Evolutionary conservation across 768 basidiomycete species (phyloP).

Genomic region (Fomitopsis serialis): DNA sequence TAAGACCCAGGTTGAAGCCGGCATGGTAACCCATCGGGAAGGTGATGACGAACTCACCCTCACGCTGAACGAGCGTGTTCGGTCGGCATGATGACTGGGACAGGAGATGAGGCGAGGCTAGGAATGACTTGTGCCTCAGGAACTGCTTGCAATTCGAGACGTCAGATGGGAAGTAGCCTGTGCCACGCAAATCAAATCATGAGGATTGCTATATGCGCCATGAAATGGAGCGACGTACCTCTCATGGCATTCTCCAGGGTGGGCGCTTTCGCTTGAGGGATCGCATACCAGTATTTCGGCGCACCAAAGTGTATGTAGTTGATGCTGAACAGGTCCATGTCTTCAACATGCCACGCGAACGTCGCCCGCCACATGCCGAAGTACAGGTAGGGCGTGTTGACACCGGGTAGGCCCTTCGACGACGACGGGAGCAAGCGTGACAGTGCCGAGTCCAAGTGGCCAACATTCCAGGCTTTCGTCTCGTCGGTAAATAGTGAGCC

Average conservation of each 20-base stretch:
- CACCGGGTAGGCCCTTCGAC: constrained; percentile 78
- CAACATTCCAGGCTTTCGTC: constrained; percentile 92
- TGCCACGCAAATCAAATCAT: background rate
- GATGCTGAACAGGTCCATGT: constrained; percentile 98
- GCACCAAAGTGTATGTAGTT: constrained; percentile 99
- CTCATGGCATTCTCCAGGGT: constrained; percentile 89
- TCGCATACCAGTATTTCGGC: constrained; percentile 95
- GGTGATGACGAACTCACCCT: constrained; percentile 95
- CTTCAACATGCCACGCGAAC: constrained; percentile 99
- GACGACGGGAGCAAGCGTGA: constrained; percentile 70
- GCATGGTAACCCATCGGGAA: constrained; percentile 95
- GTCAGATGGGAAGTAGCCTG: constrained; percentile 88
- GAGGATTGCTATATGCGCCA: background rate
- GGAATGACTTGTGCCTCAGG: constrained; percentile 92
- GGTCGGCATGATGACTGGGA: constrained; percentile 76
- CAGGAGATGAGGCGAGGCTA: constrained; percentile 82
- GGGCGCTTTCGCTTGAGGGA: constrained; percentile 80
- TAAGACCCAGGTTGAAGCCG: constrained; percentile 94
- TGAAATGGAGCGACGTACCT: constrained; percentile 38
- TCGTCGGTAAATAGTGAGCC: constrained; percentile 70
- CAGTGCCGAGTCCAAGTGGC: constrained; percentile 79
- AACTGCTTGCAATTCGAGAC: constrained; percentile 86
- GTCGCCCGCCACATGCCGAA: constrained; percentile 99
- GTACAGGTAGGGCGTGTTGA: constrained; percentile 96
- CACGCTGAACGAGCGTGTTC: constrained; percentile 86